Conservation (phyloP, 345 rosid species). For the Orychophragmus violaceus region DNA sequence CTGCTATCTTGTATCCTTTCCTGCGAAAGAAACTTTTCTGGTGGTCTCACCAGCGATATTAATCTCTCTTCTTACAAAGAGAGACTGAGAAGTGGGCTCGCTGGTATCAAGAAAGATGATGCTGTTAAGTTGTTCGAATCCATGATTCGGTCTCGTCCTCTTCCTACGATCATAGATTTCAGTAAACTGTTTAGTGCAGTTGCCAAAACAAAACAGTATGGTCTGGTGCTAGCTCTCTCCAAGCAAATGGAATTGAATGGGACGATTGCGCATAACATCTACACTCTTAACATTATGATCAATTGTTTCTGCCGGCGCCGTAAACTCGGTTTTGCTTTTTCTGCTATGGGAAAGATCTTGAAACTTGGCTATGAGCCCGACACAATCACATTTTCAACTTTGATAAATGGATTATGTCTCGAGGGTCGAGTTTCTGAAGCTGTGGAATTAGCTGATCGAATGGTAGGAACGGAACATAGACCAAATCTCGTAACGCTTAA, state of each 20-base stretch:
- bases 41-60: neutral
- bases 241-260: neutral
- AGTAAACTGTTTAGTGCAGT: neutral
- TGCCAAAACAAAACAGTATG: neutral
- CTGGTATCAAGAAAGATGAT: neutral
- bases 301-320: neutral
- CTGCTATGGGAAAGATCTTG: neutral
- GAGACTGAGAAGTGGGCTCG: neutral
- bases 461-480: neutral
- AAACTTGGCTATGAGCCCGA: neutral
- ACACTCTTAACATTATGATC: neutral
- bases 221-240: neutral
- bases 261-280: neutral
- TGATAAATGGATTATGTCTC: neutral
- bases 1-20: neutral
- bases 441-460: neutral
- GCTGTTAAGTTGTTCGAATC: neutral
- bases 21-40: neutral
- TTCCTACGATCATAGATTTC: neutral
- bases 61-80: neutral
- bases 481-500: neutral
- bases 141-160: neutral
- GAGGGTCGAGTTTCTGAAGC: neutral
- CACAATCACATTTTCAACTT: neutral
- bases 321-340: neutral